A percentile compares a stretch with the other conserved stretches of the same genome.
phyloP scores from a whole-genome alignment of 1,284 basidiomycete species.

The Limonomyces culmigenus region DNA sequence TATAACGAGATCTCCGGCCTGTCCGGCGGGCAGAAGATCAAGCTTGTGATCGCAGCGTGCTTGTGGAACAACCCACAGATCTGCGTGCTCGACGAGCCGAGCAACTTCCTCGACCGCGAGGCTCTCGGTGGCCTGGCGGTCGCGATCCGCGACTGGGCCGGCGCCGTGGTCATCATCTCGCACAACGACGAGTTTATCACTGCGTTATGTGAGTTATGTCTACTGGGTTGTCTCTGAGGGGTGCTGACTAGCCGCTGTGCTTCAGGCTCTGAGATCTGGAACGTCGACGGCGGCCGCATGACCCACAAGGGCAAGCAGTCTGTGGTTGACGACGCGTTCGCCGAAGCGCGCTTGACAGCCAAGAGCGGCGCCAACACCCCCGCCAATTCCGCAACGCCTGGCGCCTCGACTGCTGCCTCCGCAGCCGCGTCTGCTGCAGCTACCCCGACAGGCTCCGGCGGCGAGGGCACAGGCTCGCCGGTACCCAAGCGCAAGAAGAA shows the following conservation, averaged over 20 bases:
- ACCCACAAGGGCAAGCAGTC: constrained; percentile 79
- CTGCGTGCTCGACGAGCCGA: constrained; percentile 84
- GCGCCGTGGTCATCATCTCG: constrained; percentile 93
- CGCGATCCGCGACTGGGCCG: constrained; percentile 93
- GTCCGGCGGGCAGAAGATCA: constrained; percentile 90
- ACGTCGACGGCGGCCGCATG: constrained; percentile 67
- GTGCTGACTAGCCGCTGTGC: constrained; percentile 7
- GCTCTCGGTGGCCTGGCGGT: constrained; percentile 87
- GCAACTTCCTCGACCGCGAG: constrained; percentile 91
- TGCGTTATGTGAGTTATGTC: constrained; percentile 54
- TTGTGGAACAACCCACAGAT: constrained; percentile 89
- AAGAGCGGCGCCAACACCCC: constrained; percentile 60
- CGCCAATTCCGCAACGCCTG: constrained; percentile 53
- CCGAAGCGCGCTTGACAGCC: constrained; percentile 42
- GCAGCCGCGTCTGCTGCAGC: constrained; percentile 17
- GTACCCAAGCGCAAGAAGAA: constrained; percentile 68
- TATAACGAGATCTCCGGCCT: constrained; percentile 91
- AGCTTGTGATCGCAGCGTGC: constrained; percentile 88
- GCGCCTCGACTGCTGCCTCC: constrained; percentile 43
- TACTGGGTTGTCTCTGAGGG: constrained; percentile 2
- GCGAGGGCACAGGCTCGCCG: constrained; percentile 27
- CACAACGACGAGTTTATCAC: constrained; percentile 89
- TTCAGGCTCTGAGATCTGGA: constrained; percentile 67
- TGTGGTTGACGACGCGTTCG: constrained; percentile 64
- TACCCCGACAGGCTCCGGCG: constrained; percentile 38